Conservation (phyloP, 495 filamentous ascomycete genomes). For the Rostrohypoxylon terebratum region DNA sequence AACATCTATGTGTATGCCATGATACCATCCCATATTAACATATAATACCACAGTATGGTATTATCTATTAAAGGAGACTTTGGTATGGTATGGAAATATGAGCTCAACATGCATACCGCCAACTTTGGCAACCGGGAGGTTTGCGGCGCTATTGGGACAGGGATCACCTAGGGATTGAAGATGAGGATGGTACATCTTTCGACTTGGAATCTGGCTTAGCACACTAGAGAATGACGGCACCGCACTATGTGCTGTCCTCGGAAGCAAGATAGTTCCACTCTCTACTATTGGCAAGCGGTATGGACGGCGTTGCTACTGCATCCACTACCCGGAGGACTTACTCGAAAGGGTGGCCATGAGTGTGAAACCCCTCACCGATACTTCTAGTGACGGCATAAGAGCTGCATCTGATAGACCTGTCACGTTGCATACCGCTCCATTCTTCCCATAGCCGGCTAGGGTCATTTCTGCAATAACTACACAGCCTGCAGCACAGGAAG, state of each 20-base stretch:
- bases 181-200: background rate
- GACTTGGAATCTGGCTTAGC: background rate
- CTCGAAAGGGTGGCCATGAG: background rate
- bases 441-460: background rate
- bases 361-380: background rate
- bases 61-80: no score
- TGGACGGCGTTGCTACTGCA: background rate
- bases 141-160: background rate
- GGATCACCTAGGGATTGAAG: background rate
- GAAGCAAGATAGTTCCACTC: background rate
- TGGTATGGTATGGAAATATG: background rate
- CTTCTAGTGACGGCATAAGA: background rate
- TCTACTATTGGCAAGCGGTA: background rate
- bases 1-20: no score
- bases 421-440: background rate
- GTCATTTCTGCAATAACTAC: background rate
- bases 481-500: background rate
- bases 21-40: no score
- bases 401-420: background rate
- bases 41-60: no score
- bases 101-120: no score
- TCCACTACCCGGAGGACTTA: background rate
- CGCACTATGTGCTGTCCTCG: background rate
- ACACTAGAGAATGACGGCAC: background rate
- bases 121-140: background rate